Percentiles rank a stretch among this genome's conserved stretches.
These are phyloP conservation scores for Conringia planisiliqua DNA, from an alignment of 345 rosid species.

Conservation along the genomic window DNA sequence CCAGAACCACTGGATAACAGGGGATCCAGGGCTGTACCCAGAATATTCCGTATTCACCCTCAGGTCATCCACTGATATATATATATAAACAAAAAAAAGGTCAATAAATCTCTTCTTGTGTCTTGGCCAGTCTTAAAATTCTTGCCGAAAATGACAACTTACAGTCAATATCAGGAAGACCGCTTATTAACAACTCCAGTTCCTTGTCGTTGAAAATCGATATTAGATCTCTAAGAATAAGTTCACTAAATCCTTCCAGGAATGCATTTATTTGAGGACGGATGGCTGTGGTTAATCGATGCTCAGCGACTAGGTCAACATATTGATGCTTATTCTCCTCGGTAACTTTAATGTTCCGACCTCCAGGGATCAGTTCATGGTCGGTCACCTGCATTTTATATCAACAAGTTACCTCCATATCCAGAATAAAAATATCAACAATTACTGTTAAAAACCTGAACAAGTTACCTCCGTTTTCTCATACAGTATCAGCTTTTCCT, in stretches of 20 bases:
- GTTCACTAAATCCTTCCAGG: constrained; percentile 80
- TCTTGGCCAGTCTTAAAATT: neutral
- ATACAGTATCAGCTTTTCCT: constrained; percentile 84
- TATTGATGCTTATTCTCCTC: constrained; percentile 95
- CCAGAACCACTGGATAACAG: constrained; percentile 99
- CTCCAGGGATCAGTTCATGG: constrained; percentile 89
- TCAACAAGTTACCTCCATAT: neutral
- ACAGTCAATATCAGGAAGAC: constrained; percentile 96
- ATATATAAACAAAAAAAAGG: constrained; percentile 6
- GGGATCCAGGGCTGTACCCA: constrained; percentile 87
- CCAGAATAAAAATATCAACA: neutral
- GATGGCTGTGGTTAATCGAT: constrained; percentile 93
- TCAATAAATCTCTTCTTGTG: neutral
- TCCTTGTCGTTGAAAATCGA: constrained; percentile 94
- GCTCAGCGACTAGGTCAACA: constrained; percentile 86
- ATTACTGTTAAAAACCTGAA: neutral
- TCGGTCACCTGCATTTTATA: constrained; percentile 69
- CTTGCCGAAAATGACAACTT: constrained; percentile 26
- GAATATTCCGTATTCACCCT: constrained; percentile 89
- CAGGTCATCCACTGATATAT: constrained; percentile 82
- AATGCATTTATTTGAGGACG: constrained; percentile 97
- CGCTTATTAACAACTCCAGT: constrained; percentile 84
- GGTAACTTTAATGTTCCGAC: constrained; percentile 82
- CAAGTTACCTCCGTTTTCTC: constrained; percentile 67
- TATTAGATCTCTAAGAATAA: constrained; percentile 71